Conservation (phyloP, 2,329 filamentous ascomycete genomes). For the Aureobasidium uvarum region DNA sequence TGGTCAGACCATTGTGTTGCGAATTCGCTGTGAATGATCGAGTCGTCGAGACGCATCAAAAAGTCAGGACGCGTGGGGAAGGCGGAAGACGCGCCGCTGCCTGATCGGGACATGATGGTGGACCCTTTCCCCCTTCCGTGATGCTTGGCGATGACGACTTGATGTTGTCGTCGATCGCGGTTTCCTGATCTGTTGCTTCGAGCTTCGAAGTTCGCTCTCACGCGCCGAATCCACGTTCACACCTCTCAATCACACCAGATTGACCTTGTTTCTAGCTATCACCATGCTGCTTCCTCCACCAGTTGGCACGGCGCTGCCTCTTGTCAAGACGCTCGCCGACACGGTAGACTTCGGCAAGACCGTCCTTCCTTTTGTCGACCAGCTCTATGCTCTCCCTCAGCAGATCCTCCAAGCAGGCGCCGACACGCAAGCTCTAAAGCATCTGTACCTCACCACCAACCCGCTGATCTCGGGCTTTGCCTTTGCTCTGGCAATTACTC, state of each 20-base stretch:
- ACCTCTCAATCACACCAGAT: conserved; percentile 5
- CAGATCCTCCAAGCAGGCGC: conserved; percentile 56
- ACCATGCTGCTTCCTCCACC: conserved; percentile 26
- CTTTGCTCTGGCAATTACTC: conserved; percentile 67
- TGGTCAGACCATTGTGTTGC: conserved; percentile 9
- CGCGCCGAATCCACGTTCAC: neutral
- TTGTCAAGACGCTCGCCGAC: conserved; percentile 67
- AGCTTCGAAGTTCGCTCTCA: neutral
- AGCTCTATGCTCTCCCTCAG: conserved; percentile 50
- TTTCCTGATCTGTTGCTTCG: neutral
- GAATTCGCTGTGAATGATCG: neutral
- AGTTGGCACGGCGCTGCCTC: conserved; percentile 57
- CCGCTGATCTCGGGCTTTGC: conserved; percentile 74
- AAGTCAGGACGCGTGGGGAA: conserved; percentile 8
- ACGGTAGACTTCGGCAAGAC: conserved; percentile 73
- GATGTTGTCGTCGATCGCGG: conserved; percentile 7
- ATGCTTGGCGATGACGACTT: conserved; percentile 22
- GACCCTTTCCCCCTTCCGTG: neutral
- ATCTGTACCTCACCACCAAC: conserved; percentile 81
- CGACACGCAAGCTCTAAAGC: conserved; percentile 61
- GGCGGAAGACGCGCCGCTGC: conserved; percentile 23
- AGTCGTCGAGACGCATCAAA: conserved; percentile 7
- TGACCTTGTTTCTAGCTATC: neutral
- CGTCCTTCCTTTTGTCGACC: conserved; percentile 73
- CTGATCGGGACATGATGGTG: conserved; percentile 16